A percentile compares a stretch with the other conserved stretches of the same genome.
Conservation (phyloP, 2,329 filamentous ascomycete genomes). For the Albophoma yamanashiensis region DNA sequence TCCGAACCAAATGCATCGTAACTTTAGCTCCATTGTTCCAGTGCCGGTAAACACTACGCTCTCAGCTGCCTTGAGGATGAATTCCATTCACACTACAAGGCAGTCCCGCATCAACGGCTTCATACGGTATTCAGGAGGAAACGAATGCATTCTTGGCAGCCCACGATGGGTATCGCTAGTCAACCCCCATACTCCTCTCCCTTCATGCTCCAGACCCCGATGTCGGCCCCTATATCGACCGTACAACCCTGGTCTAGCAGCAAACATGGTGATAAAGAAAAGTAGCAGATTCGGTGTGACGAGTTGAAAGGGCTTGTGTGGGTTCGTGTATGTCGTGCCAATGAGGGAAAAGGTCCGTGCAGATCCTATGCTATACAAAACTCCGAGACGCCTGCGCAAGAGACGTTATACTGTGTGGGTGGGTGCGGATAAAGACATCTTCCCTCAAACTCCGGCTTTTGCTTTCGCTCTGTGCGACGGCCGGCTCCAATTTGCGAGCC, state of each 20-base stretch:
- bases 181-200: not conserved
- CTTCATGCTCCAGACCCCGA: not conserved
- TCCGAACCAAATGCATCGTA: not conserved
- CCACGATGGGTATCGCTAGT: not conserved
- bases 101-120: not conserved
- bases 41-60: not conserved
- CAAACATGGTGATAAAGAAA: not conserved
- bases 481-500: constrained; percentile 1
- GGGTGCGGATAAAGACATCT: not conserved
- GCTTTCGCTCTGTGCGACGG: not conserved
- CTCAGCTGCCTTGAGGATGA: not conserved
- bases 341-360: constrained; percentile 2
- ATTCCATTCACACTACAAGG: not conserved
- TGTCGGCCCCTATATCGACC: not conserved
- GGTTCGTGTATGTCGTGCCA: not conserved
- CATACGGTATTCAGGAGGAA: not conserved
- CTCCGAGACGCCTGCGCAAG: constrained; percentile 9
- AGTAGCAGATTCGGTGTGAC: not conserved
- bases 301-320: not conserved
- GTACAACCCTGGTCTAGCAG: not conserved
- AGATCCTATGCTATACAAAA: constrained; percentile 13
- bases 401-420: not conserved
- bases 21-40: not conserved
- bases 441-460: not conserved
- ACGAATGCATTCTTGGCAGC: not conserved